Evolutionary conservation across 345 rosid species (phyloP).

Genomic region (Pelargonium nanum): DNA sequence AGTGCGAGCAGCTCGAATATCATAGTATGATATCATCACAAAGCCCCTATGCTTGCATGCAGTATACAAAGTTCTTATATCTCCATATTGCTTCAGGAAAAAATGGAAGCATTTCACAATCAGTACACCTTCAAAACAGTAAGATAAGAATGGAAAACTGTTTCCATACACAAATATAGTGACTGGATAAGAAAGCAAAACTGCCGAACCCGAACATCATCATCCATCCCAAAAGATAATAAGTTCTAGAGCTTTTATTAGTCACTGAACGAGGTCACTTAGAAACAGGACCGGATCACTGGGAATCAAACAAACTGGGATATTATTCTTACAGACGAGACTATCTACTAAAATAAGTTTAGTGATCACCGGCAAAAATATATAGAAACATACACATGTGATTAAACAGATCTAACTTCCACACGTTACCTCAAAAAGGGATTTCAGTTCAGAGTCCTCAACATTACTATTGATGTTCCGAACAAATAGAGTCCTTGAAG

Average conservation of each 20-base stretch:
- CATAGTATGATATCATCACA: conserved; percentile 94
- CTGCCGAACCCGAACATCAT: no score
- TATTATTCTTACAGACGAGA: no score
- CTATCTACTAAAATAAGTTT: neutral
- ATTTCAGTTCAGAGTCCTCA: conserved; percentile 70
- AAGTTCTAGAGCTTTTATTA: no score
- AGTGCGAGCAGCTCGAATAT: conserved; percentile 81
- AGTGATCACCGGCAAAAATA: neutral
- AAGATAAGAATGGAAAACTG: no score
- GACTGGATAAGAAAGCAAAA: no score
- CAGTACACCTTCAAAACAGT: no score
- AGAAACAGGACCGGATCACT: no score
- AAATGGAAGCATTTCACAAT: conserved; percentile 6
- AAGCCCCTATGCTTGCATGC: conserved; percentile 96
- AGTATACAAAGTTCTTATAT: conserved; percentile 82
- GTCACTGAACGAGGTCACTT: no score
- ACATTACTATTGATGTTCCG: conserved; percentile 91
- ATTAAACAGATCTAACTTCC: neutral
- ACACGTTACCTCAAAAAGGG: conserved; percentile 70
- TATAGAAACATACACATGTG: no score
- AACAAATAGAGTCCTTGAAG: conserved; percentile 88
- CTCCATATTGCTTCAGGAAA: conserved; percentile 71
- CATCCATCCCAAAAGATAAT: no score
- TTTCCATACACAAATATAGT: no score
- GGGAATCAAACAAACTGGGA: no score